Percentiles rank a stretch among this genome's conserved stretches.
Conservation (phyloP, 148 eudicot genomes). For the Selenicereus undatus region DNA sequence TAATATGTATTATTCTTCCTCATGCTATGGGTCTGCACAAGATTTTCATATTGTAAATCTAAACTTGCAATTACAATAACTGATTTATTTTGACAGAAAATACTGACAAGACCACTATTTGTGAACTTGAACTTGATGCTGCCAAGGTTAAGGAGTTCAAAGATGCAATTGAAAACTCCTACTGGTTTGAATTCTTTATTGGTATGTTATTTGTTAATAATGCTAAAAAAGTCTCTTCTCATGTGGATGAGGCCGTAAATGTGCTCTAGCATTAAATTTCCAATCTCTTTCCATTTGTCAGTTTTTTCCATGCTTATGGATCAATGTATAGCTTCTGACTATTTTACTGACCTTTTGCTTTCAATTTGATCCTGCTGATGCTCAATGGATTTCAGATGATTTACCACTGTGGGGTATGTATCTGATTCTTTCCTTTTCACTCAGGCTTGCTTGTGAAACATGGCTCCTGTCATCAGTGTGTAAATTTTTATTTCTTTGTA, state of each 20-base stretch:
- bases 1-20: not conserved
- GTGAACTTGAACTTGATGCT: conserved; percentile 73
- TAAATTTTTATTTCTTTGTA: not conserved
- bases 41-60: not conserved
- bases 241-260: not conserved
- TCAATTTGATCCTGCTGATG: conserved; percentile 26
- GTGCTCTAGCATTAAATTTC: not conserved
- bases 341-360: conserved; percentile 19
- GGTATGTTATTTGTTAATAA: conserved; percentile 42
- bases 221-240: not conserved
- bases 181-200: conserved; percentile 93
- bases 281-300: not conserved
- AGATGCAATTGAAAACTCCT: conserved; percentile 85
- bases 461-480: conserved; percentile 6
- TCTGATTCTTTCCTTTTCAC: conserved; percentile 8
- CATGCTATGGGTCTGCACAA: not conserved
- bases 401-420: conserved; percentile 83
- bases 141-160: conserved; percentile 72
- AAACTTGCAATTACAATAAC: not conserved
- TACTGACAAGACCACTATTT: conserved; percentile 60
- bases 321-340: not conserved
- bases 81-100: conserved; percentile 55
- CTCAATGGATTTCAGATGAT: conserved; percentile 55
- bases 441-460: conserved; percentile 5
- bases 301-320: not conserved